Conservation (phyloP, 148 eudicot genomes). For the Diospyros kaki region DNA sequence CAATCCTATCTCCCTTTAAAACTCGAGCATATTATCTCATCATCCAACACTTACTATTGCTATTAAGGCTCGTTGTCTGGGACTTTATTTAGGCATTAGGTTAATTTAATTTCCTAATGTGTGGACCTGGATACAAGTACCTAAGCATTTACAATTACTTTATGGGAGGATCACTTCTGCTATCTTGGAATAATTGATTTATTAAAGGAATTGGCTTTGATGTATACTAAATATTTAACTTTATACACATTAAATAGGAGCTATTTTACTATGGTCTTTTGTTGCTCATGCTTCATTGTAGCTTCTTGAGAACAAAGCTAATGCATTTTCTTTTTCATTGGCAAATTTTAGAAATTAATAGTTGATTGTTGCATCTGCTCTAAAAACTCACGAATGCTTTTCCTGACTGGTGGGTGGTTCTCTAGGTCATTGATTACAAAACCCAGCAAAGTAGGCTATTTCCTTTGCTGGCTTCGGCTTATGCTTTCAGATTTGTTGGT, state of each 20-base stretch:
- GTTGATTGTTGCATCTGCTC: not conserved
- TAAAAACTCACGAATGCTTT: not conserved
- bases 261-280: not conserved
- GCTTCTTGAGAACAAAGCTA: not conserved
- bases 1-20: too few relatives aligned
- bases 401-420: conserved; percentile 6
- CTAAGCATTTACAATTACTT: too few relatives aligned
- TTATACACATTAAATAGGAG: not conserved
- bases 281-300: not conserved
- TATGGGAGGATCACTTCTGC: too few relatives aligned
- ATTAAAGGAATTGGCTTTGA: not conserved
- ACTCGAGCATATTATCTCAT: too few relatives aligned
- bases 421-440: conserved; percentile 92
- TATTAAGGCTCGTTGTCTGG: too few relatives aligned
- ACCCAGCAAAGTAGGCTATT: conserved; percentile 97
- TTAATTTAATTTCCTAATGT: not conserved
- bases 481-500: conserved; percentile 93
- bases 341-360: conserved; percentile 1
- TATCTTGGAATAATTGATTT: not conserved
- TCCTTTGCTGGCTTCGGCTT: conserved; percentile 95
- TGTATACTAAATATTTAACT: not conserved
- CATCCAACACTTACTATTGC: too few relatives aligned
- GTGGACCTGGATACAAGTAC: not conserved
- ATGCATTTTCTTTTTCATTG: not conserved
- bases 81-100: too few relatives aligned